phyloP scores from a whole-genome alignment of 2,329 filamentous ascomycete genomes.

The Fusarium chaquense region DNA sequence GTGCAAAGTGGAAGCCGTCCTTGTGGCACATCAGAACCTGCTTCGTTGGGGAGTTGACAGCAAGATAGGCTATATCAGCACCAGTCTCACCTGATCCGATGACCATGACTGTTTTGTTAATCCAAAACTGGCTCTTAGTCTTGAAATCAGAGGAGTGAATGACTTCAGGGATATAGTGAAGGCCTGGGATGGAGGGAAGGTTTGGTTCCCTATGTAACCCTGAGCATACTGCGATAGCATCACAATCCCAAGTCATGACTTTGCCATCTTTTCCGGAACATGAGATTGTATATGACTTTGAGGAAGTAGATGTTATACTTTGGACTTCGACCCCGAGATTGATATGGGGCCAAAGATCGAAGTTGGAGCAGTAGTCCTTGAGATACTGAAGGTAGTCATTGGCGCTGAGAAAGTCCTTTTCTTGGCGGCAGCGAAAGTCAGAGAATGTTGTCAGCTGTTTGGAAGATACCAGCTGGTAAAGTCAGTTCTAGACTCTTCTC shows the following conservation, averaged over 20 bases:
- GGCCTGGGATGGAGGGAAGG: conserved; percentile 2
- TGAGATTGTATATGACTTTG: rapidly evolving
- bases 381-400: background rate
- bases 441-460: conserved; percentile 1
- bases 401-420: background rate
- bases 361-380: background rate
- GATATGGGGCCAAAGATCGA: background rate
- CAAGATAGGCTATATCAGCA: background rate
- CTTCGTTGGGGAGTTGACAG: background rate
- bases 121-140: background rate
- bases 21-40: conserved; percentile 4
- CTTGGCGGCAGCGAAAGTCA: background rate
- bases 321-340: background rate
- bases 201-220: conserved; percentile 24
- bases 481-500: rapidly evolving
- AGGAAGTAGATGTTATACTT: background rate
- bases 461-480: background rate
- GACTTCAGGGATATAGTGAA: conserved; percentile 31
- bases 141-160: conserved; percentile 48
- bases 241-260: background rate
- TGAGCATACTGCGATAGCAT: conserved; percentile 22
- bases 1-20: conserved; percentile 11
- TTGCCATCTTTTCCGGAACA: background rate
- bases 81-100: conserved; percentile 2
- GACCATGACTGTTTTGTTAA: background rate